Conservation (phyloP, 805 yeast genomes). For the Phaffomyces opuntiae region DNA sequence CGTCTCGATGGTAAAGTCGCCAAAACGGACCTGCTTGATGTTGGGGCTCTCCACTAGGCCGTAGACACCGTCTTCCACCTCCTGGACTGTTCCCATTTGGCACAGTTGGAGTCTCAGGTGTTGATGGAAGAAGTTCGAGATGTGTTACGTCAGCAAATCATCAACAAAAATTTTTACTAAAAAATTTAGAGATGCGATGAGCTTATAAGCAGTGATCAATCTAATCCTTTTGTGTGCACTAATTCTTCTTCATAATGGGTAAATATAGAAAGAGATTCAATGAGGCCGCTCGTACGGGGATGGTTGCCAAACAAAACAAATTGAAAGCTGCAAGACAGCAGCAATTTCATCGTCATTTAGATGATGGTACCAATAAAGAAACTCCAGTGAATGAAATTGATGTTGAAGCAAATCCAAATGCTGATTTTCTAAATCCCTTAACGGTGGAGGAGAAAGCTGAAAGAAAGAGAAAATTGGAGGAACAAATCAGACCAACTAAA, state of each 20-base stretch:
- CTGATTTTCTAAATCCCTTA: conserved; percentile 56
- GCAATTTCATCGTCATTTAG: conserved; percentile 48
- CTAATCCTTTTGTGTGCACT: not conserved
- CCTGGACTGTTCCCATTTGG: conserved; percentile 4
- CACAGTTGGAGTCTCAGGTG: too few species aligned
- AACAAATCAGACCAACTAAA: conserved; percentile 47
- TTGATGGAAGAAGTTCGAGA: too few species aligned
- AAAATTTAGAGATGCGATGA: not conserved
- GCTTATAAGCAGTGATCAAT: too few species aligned
- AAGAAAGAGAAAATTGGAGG: conserved; percentile 59
- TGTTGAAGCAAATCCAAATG: conserved; percentile 42
- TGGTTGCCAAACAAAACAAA: conserved; percentile 71
- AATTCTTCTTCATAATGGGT: conserved; percentile 48
- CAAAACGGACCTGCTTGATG: conserved; percentile 59
- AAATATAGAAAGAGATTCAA: conserved; percentile 74
- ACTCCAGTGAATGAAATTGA: conserved; percentile 11
- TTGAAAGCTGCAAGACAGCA: conserved; percentile 62
- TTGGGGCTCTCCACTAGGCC: conserved; percentile 60
- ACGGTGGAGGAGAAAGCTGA: conserved; percentile 54
- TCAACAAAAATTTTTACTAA: too few species aligned
- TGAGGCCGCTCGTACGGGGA: conserved; percentile 81
- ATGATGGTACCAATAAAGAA: conserved; percentile 26
- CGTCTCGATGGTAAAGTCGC: conserved; percentile 60
- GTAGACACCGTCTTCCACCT: conserved; percentile 39
- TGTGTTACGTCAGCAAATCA: too few species aligned